Base-by-base conservation (phyloP, 345 rosid genomes). In the Fremontodendron californicum region DNA sequence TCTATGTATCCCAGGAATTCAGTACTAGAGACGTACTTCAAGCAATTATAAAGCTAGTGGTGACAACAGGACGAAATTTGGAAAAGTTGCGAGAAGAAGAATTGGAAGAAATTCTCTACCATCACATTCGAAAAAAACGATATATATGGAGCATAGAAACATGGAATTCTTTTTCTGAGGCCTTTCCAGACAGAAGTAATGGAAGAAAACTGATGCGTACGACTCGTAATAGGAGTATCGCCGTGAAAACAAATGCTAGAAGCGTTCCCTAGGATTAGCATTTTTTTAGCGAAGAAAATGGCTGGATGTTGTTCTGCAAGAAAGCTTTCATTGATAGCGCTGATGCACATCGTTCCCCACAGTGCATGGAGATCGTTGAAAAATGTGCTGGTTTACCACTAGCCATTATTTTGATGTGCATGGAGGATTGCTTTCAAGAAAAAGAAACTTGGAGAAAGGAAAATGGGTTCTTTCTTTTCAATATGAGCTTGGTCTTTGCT, bases 381-480 rank as follows among this genome's bases (percentile, higher is more conserved):
- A 77, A 76, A 74, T 83, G 83, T 62, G 70, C 74, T 19, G 82
- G 83, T 62, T 55, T 83, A 8, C 85, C 85, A 7, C 73, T 83
- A 10, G 83, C 83, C 65, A 77, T 83, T 7, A 60, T 82, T 73
- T 81, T 82, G 8, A 51, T 79, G n/a, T n/a, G n/a, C n/a, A n/a
- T n/a, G 82, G 82, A 49, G 81, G 82, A 15, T 48, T 82, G 76
- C 82, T 82, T 25, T 77, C 80, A 33, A 76, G 29, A 23, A 82
- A 80, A 77, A 73, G 15, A 67, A 76, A 74, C 51, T 46, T 75
- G 15, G 42, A 61, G 12, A 81, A 81, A 60, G 74, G 84, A 78
- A 73, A 78, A 60, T 68, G 79, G 62, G 61, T 81, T 37, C 84
- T 78, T 42, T 67, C 66, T n/a, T n/a, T n/a, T n/a, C 66, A 74